Evolutionary conservation across 208 protist genomes (phyloP).

Genomic region (Phytomonas sp.): DNA sequence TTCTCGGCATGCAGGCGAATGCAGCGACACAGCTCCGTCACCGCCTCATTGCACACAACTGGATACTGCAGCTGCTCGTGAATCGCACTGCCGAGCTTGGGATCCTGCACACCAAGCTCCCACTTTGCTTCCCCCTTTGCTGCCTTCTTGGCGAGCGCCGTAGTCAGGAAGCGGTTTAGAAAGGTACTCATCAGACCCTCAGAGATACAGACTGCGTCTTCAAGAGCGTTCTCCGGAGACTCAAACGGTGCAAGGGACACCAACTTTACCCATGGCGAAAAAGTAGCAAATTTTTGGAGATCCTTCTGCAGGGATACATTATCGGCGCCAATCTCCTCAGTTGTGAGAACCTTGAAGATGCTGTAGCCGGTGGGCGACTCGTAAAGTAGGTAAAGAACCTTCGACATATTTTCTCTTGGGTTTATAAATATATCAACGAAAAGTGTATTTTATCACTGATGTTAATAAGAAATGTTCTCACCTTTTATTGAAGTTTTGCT

Average conservation of each 20-base stretch:
- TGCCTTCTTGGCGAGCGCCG: constrained; percentile 91
- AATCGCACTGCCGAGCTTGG: constrained; percentile 94
- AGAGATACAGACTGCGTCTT: constrained; percentile 96
- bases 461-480: not conserved
- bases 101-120: constrained; percentile 93
- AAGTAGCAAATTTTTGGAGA: constrained; percentile 89
- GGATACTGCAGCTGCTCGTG: constrained; percentile 79
- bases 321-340: constrained; percentile 92
- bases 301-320: constrained; percentile 89
- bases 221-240: constrained; percentile 95
- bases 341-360: constrained; percentile 92
- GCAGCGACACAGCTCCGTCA: constrained; percentile 90
- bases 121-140: constrained; percentile 59
- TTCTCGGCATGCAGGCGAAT: constrained; percentile 94
- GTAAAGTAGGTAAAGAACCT: constrained; percentile 91
- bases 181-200: constrained; percentile 91
- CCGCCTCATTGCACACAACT: constrained; percentile 86
- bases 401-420: constrained; percentile 51
- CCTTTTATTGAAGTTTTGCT: no score
- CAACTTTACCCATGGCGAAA: constrained; percentile 94
- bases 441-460: not conserved
- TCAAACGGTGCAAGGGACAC: constrained; percentile 95
- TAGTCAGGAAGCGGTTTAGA: constrained; percentile 92
- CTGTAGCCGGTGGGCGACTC: constrained; percentile 96
- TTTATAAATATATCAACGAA: not conserved